Conservation (phyloP, 2,329 filamentous ascomycete species). For the Ophiocordyceps camponoti-floridani region DNA sequence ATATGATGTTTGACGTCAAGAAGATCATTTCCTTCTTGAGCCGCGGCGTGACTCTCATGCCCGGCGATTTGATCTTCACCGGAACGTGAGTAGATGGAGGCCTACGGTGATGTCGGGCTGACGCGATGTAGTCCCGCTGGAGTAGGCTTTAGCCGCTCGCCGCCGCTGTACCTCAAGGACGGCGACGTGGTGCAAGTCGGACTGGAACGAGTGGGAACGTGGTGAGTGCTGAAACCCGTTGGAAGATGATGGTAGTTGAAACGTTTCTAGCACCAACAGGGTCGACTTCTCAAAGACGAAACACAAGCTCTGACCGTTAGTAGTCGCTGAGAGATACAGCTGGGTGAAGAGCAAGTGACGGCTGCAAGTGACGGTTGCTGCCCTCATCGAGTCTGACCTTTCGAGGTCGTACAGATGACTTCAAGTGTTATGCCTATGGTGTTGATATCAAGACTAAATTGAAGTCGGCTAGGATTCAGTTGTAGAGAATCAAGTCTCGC, state of each 20-base stretch:
- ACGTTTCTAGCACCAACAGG: constrained; percentile 9
- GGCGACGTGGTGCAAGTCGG: constrained; percentile 53
- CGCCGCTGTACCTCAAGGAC: constrained; percentile 50
- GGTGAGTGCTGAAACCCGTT: constrained; percentile 10
- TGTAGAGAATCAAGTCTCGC: too few species aligned
- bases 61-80: constrained; percentile 49
- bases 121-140: constrained; percentile 38
- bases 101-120: not conserved
- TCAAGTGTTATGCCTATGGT: too few species aligned
- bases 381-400: too few species aligned
- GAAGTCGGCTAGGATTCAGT: too few species aligned
- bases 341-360: too few species aligned
- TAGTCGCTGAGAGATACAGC: too few species aligned
- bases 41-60: constrained; percentile 42
- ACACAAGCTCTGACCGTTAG: too few species aligned
- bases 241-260: not conserved
- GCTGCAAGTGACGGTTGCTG: too few species aligned
- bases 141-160: constrained; percentile 51
- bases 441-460: too few species aligned
- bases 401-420: too few species aligned
- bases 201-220: constrained; percentile 46
- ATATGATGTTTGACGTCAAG: constrained; percentile 46
- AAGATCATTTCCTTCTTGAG: constrained; percentile 42
- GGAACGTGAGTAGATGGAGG: constrained; percentile 29
- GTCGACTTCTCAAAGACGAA: constrained; percentile 10